Percentiles rank a stretch among this genome's conserved stretches.
These are phyloP conservation scores for Apiospora aurea DNA, from an alignment of 2,329 filamentous ascomycete genomes.

Conservation along the genomic window DNA sequence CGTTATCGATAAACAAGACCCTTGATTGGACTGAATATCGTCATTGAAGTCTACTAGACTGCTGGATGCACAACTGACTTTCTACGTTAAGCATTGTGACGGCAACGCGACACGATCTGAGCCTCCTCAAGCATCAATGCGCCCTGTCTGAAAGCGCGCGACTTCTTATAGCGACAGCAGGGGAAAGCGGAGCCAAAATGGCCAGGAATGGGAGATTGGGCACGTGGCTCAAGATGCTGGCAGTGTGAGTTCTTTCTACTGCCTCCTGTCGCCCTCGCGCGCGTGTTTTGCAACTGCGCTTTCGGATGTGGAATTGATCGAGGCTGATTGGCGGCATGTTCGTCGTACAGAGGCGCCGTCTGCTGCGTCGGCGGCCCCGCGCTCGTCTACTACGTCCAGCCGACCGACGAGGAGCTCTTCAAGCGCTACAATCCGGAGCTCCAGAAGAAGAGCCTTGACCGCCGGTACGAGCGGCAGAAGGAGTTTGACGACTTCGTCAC, in stretches of 20 bases:
- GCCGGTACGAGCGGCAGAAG: conserved; percentile 75
- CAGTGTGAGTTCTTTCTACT: background rate
- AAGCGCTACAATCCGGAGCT: conserved; percentile 92
- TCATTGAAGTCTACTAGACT: conserved; percentile 14
- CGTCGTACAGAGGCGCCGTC: conserved; percentile 66
- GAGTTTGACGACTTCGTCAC: conserved; percentile 90
- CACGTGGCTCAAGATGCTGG: conserved; percentile 23
- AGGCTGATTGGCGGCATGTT: background rate
- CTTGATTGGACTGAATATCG: conserved; percentile 12
- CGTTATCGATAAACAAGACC: conserved; percentile 8
- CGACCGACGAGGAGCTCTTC: conserved; percentile 92
- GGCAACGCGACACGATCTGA: background rate
- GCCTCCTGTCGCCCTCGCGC: background rate
- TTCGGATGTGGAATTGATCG: background rate
- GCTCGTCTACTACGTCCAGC: conserved; percentile 79
- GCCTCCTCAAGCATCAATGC: background rate
- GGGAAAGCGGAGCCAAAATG: background rate
- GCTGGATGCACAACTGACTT: background rate
- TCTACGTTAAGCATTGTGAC: conserved; percentile 3
- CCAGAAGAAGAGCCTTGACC: conserved; percentile 85
- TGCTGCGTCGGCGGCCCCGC: conserved; percentile 86
- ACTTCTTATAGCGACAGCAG: background rate
- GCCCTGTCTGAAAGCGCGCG: background rate
- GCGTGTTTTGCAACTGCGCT: background rate
- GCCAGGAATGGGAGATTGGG: conserved; percentile 13